A percentile compares a stretch with the other conserved stretches of the same genome.
These are phyloP conservation scores for Beta corolliflora DNA, from an alignment of 179 eudicot genomes.

Conservation along the genomic window DNA sequence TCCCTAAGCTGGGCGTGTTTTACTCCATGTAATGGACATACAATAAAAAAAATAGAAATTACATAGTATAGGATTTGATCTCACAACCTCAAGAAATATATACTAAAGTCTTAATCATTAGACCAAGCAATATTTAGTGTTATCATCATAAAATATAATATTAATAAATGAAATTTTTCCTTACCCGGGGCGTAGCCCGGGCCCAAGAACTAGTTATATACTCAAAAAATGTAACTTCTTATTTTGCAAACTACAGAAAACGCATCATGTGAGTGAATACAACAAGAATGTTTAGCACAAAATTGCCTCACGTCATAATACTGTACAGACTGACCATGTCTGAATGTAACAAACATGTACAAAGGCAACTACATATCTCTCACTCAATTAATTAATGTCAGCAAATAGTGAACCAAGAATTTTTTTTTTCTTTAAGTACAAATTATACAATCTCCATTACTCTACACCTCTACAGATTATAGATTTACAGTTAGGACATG, in stretches of 20 bases:
- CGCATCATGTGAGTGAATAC: background rate
- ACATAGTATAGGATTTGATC: too few relatives aligned
- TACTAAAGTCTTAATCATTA: too few relatives aligned
- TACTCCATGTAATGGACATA: too few relatives aligned
- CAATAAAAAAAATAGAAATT: too few relatives aligned
- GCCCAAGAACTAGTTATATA: too few relatives aligned
- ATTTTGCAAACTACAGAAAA: background rate
- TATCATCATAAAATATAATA: too few relatives aligned
- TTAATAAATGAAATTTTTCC: too few relatives aligned
- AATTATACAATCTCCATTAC: background rate
- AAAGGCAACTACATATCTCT: constrained; percentile 4
- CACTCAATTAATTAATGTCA: background rate
- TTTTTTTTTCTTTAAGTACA: background rate
- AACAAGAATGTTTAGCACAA: background rate
- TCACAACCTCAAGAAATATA: too few relatives aligned
- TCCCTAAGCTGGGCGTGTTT: too few relatives aligned
- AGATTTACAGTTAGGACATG: constrained; percentile 26
- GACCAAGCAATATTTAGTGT: too few relatives aligned
- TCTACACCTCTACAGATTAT: constrained; percentile 24
- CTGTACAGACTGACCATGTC: constrained; percentile 15
- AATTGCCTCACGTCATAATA: background rate
- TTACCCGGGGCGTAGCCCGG: too few relatives aligned
- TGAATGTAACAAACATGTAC: constrained; percentile 22
- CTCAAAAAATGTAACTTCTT: background rate
- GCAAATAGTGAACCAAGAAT: background rate